Percentiles rank a stretch among this genome's conserved stretches.
phyloP scores from a whole-genome alignment of 2,329 filamentous ascomycete genomes.

The Penicillium freii region DNA sequence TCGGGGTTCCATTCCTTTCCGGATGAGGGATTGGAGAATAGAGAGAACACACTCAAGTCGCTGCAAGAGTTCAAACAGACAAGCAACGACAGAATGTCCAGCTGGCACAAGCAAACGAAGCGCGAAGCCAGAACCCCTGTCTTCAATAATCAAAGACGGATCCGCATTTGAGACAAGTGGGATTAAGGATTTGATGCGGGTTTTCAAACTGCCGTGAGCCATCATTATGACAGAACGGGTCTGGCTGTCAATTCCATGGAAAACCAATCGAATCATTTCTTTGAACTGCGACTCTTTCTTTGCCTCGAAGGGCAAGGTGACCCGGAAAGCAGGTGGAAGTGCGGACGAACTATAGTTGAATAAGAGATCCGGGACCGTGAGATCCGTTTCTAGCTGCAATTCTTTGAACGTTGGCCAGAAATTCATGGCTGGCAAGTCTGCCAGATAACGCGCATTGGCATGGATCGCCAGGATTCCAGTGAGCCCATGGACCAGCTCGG shows the following conservation, averaged over 20 bases:
- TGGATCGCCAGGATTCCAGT: constrained; percentile 40
- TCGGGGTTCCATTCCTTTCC: constrained; percentile 32
- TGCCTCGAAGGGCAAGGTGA: constrained; percentile 28
- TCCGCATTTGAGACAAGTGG: constrained; percentile 31
- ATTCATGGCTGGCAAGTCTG: constrained; percentile 28
- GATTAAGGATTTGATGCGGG: constrained; percentile 27
- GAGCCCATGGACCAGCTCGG: constrained; percentile 36
- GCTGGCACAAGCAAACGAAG: constrained; percentile 39
- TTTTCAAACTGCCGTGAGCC: constrained; percentile 36
- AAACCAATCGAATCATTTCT: constrained; percentile 39
- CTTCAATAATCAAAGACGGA: constrained; percentile 34
- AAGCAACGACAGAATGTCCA: constrained; percentile 36
- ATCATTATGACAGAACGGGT: constrained; percentile 36
- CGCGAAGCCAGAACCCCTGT: constrained; percentile 36
- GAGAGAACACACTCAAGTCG: constrained; percentile 39
- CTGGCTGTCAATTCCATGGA: constrained; percentile 38
- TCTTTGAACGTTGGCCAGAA: constrained; percentile 32
- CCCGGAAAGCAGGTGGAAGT: constrained; percentile 32
- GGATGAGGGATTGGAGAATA: constrained; percentile 35
- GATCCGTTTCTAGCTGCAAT: constrained; percentile 30
- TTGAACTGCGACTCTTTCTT: constrained; percentile 31
- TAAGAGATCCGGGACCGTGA: constrained; percentile 37
- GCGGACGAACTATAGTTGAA: constrained; percentile 33
- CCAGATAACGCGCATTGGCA: constrained; percentile 37
- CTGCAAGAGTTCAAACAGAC: constrained; percentile 39